Base-by-base conservation (phyloP, 805 yeast genomes). In the Wickerhamiella occidentalis region DNA sequence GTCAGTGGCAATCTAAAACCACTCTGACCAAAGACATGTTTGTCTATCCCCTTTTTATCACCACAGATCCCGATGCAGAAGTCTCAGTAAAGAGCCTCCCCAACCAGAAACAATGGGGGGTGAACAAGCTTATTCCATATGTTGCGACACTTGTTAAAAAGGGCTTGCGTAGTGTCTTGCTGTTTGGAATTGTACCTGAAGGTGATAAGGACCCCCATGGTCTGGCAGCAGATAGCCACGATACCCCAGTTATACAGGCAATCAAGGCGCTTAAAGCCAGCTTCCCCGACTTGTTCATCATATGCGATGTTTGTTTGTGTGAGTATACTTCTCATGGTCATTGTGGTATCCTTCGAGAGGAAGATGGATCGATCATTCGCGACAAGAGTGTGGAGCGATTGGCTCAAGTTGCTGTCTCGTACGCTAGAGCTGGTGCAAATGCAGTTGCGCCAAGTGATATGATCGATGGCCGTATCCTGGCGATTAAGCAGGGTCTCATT, bases 311-410 rank as follows among this genome's bases (percentile, higher is more conserved):
- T 22, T 92, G 98, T 66, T 69, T 92, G 48, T 92, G 98, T 70
- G 98, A 92, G 67, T 92, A 86, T 66, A 92, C 98, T 7, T 75
- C 81, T 50, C 97, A 92, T 61, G 98, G 98, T n/a, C 98, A 92
- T 65, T 92, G 98, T 68, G 98, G 98, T 37, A 73, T 87, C 13
- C 72, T 92, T 48, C 74, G 80, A 53, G 94, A 84, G 50, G 96
- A 87, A 62, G 51, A 49, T 35, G 96, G 97, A 6, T 62, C 84
- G 8, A 76, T 92, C 59, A 81, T 83, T 62, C 75, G 95, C 49
- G 83, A 79, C 49, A 63, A 67, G 48, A 77, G 90, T 12, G 94
- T 84, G 9, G 73, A 78, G 56, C 76, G 98, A 64, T 74, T 92
- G 43, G 96, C 95, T 2, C 88, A 90, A 3, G 96, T 92, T 19